These are phyloP conservation scores for Penicillium robsamsonii DNA, from an alignment of 495 filamentous ascomycete genomes.

Conservation along the genomic window DNA sequence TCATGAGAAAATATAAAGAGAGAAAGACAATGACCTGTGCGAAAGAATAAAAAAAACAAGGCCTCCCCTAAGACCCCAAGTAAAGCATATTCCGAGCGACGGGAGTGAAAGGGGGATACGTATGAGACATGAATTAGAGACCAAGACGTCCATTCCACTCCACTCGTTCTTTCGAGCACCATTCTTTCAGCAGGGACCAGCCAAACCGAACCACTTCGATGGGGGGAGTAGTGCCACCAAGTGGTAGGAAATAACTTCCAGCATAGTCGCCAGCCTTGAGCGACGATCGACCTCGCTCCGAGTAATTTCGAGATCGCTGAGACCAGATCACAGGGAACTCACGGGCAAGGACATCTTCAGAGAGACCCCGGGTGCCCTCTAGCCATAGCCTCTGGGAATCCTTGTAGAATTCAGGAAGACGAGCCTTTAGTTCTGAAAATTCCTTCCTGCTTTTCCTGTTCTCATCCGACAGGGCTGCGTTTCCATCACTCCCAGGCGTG, in stretches of 20 bases:
- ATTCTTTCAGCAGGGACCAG: slow-evolving; percentile 44
- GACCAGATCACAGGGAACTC: slow-evolving; percentile 51
- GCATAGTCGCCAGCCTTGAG: slow-evolving; percentile 42
- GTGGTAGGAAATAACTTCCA: slow-evolving; percentile 43
- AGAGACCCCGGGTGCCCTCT: slow-evolving; percentile 42
- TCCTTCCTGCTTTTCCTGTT: slow-evolving; percentile 39
- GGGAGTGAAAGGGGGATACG: not conserved
- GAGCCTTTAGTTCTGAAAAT: slow-evolving; percentile 38
- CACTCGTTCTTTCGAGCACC: slow-evolving; percentile 44
- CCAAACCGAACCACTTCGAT: slow-evolving; percentile 50
- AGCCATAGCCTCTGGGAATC: slow-evolving; percentile 47
- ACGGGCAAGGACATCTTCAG: slow-evolving; percentile 40
- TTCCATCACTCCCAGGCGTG: slow-evolving; percentile 40
- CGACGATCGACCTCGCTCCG: slow-evolving; percentile 35
- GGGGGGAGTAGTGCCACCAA: slow-evolving; percentile 40
- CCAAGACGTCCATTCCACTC: slow-evolving; percentile 40
- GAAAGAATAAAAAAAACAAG: slow-evolving; percentile 6
- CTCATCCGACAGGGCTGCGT: slow-evolving; percentile 33
- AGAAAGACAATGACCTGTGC: not conserved
- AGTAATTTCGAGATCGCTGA: slow-evolving; percentile 35
- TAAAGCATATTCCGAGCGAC: not conserved
- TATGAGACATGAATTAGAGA: slow-evolving; percentile 20
- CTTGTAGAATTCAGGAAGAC: slow-evolving; percentile 41
- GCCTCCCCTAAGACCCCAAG: not conserved
- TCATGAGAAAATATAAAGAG: slow-evolving; percentile 27